Base-by-base conservation (phyloP, 805 yeast genomes). In the Hanseniaspora taiwanica region DNA sequence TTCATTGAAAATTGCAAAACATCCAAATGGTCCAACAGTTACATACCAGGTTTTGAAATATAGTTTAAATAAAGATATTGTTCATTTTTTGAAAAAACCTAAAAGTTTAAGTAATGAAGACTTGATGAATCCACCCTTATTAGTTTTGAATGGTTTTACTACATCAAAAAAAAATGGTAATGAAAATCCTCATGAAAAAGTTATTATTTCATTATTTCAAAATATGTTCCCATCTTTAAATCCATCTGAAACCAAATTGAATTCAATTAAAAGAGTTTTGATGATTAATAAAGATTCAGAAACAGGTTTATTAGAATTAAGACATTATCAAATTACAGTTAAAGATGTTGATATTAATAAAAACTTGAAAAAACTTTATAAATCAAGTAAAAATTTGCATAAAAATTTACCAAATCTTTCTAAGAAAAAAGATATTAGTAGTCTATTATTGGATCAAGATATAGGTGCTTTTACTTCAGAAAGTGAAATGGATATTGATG, bases 171-270 rank as follows among this genome's bases (percentile, higher is more conserved):
- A 43, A 25, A 39, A 36, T 31, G 52, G 46, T 14, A 44, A 46
- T 21, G 46, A 44, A 18, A 57, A 46, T 31, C 78, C 79, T 41
- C 79, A 83, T 33, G 97, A 89, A 58, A 83, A 85, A 51, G 68
- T 89, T 45, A 58, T 86, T 42, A 76, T 93, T 23, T 83, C 96
- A 3, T 77, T 86, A 65, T 84, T 91, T 64, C 98, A 91, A 62
- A 86, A 85, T 63, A 76, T 91, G 75, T 84, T 89, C 59, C 99
- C 98, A 6, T 84, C 98, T 17, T 79, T 91, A 48, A 80, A 85
- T 44, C 96, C 96, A 3, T 84, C 84, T 48, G 63, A 66, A 42
- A 81, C 93, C 16, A 77, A 77, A 48, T 78, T 91, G 25, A 64
- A 66, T 36, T 65, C 81, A 1, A 86, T 91, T 40, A 80, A 76